Evolutionary conservation across 306 rosid genomes (phyloP), one percentile per base, ranked within the genome.

Genomic region (Sechiopsis laciniata): DNA sequence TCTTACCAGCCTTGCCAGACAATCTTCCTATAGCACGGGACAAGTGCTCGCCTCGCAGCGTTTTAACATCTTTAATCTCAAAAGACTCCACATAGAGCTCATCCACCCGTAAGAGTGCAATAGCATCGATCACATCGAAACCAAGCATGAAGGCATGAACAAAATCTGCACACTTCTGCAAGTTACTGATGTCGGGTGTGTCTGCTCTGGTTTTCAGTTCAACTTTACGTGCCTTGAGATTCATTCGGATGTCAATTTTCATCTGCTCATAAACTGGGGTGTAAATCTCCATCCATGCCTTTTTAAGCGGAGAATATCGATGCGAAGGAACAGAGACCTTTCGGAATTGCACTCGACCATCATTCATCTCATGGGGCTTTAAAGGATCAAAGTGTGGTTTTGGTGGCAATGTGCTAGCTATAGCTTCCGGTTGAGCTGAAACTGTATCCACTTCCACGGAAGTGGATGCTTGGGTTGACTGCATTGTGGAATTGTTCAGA

Each of bases 1-100:
- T 91, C 79, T 89, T 91, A 19, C 93, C 97, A n/a, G 90, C 96
- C 82, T 91, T 91, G 54, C 97, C 96, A 2, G 97, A 89, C 22
- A 91, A 76, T 81, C 93, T 87, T 51, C 96, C 97, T 59, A 91
- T 84, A 37, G 97, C 97, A 21, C 96, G 29, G 2, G 29, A 26
- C 29, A 26, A 26, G 2, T 26, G 29, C 29, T 26, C 2, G 29
- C 29, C 29, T 62, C 87, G 65, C 12, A 91, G 93, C 10, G 91
- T 91, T 76, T 91, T 89, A 10, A 89, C 97, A 62, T 91, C 97
- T 83, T 91, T 91, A 79, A 87, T 87, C 84, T 91, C 97, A 80
- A 91, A 91, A 15, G 97, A 91, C 58, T 91, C 97, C 7, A 89
- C 85, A 79, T 86, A 89, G 17, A 91, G 96, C 79, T 91, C 96